Base-by-base conservation (phyloP, 768 basidiomycete genomes). In the Leucogyrophana mollusca region DNA sequence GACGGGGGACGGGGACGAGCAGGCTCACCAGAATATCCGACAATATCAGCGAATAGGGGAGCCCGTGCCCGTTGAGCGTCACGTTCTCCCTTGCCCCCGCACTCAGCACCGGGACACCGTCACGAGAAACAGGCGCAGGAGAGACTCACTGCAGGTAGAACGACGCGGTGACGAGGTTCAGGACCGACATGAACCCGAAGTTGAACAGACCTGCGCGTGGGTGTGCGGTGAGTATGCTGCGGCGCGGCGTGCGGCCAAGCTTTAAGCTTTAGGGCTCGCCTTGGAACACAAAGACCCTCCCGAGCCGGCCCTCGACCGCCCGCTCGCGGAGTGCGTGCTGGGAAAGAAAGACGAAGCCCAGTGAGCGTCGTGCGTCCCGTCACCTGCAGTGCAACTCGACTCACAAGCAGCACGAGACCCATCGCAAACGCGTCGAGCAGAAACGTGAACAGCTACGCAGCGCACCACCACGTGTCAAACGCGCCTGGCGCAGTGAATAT, bases 321-420 rank as follows among this genome's bases (percentile, higher is more conserved):
- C 20, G 6, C 20, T 6, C 35, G 6, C 35, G 6, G 35, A 7
- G n/a, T 16, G 35, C 35, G n/a, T 37, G 20, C 35, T 37, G n/a
- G n/a, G n/a, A n/a, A n/a, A n/a, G n/a, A n/a, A n/a, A n/a, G n/a
- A n/a, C n/a, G n/a, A n/a, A n/a, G n/a, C n/a, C n/a, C n/a, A n/a
- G n/a, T n/a, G n/a, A n/a, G n/a, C n/a, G n/a, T n/a, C n/a, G n/a
- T n/a, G n/a, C n/a, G n/a, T n/a, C n/a, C n/a, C n/a, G n/a, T n/a
- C n/a, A n/a, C n/a, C n/a, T n/a, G n/a, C n/a, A n/a, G n/a, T n/a
- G n/a, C n/a, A n/a, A n/a, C n/a, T n/a, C n/a, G 66, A 47, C 47
- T 70, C 72, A 55, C 66, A 36, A 20, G 68, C 45, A 21, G 73
- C 69, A 24, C 71, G 56, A 20, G 50, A 44, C 45, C 72, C n/a